A percentile compares a stretch with the other conserved stretches of the same genome.
These are phyloP conservation scores for Fusarium chaquense DNA, from an alignment of 2,329 filamentous ascomycete species.

Conservation along the genomic window DNA sequence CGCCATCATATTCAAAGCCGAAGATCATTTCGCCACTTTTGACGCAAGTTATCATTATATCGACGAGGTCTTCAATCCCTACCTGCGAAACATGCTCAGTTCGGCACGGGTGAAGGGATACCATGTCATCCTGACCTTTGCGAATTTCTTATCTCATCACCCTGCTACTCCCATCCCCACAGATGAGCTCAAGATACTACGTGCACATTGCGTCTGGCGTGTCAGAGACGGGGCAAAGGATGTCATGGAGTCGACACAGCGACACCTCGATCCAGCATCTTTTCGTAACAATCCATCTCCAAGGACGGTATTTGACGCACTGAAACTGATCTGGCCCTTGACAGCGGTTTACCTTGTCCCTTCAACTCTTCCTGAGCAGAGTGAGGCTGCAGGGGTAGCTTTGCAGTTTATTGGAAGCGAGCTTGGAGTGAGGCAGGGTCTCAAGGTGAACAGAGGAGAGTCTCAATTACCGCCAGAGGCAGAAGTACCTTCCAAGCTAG, in stretches of 20 bases:
- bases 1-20: constrained; percentile 45
- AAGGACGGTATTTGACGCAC: constrained; percentile 52
- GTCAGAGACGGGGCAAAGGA: constrained; percentile 47
- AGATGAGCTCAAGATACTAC: constrained; percentile 47
- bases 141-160: constrained; percentile 54
- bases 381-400: constrained; percentile 44
- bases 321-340: constrained; percentile 56
- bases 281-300: constrained; percentile 48
- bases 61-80: constrained; percentile 42
- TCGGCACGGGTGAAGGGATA: constrained; percentile 54
- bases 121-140: constrained; percentile 49
- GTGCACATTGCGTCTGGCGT: constrained; percentile 45
- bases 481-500: constrained; percentile 40
- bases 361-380: constrained; percentile 48
- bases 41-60: constrained; percentile 17
- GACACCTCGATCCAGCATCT: constrained; percentile 44
- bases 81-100: constrained; percentile 52
- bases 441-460: constrained; percentile 42
- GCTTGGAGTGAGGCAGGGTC: constrained; percentile 54
- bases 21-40: constrained; percentile 38
- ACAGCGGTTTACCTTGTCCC: constrained; percentile 49
- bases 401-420: constrained; percentile 53
- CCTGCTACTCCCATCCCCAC: constrained; percentile 40
- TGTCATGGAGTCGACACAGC: constrained; percentile 48
- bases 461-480: constrained; percentile 47